A percentile compares a stretch with the other conserved stretches of the same genome.
Evolutionary conservation across 495 filamentous ascomycete species (phyloP).

Genomic region (Aspergillus conjunctus): DNA sequence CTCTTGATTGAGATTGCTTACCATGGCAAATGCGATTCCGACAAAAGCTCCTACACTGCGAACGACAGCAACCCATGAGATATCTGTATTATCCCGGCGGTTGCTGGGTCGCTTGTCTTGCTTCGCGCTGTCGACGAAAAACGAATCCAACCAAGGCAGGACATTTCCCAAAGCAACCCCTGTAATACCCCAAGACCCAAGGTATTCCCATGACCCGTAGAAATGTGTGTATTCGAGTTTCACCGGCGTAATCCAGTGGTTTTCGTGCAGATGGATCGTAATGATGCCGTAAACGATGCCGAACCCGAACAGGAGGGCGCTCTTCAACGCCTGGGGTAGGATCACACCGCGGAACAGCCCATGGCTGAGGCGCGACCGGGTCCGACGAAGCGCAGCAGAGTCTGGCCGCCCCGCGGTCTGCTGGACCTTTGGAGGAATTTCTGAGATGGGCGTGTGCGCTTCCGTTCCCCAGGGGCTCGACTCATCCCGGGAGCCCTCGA

Average conservation of each 20-base stretch:
- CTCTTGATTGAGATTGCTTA: constrained; percentile 43
- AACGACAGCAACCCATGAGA: constrained; percentile 81
- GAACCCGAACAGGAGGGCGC: constrained; percentile 71
- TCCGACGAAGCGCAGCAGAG: constrained; percentile 35
- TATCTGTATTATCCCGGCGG: constrained; percentile 36
- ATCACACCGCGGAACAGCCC: constrained; percentile 48
- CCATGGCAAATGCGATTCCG: constrained; percentile 95
- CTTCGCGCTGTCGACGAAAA: constrained; percentile 51
- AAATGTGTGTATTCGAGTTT: constrained; percentile 60
- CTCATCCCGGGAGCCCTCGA: constrained; percentile 54
- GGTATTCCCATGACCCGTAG: constrained; percentile 65
- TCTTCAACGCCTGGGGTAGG: constrained; percentile 54
- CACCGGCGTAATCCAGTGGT: constrained; percentile 63
- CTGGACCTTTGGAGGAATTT: constrained; percentile 32
- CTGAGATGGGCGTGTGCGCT: constrained; percentile 57
- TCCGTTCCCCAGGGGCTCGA: constrained; percentile 71
- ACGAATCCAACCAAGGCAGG: constrained; percentile 80
- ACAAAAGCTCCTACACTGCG: constrained; percentile 91
- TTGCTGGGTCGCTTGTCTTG: constrained; percentile 26
- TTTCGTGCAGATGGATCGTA: constrained; percentile 79
- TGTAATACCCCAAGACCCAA: constrained; percentile 77
- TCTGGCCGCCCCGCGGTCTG: constrained; percentile 27
- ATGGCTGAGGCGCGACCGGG: constrained; percentile 44
- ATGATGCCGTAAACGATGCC: constrained; percentile 84
- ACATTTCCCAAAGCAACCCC: constrained; percentile 76